Base-by-base conservation (phyloP, 148 eudicot genomes). In the Spergularia bocconei region DNA sequence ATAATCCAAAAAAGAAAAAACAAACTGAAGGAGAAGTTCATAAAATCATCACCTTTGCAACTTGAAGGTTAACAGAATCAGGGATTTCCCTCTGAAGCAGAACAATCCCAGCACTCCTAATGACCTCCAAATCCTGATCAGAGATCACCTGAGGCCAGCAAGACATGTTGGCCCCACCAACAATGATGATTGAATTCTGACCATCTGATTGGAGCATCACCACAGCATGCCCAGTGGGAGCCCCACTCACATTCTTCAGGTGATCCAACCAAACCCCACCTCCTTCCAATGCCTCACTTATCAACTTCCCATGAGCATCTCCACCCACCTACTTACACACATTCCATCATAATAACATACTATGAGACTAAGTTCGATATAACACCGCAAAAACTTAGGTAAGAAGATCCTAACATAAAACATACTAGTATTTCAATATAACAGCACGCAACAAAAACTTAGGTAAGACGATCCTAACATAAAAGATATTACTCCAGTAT, bases 61-160 rank as follows among this genome's bases (percentile, higher is more conserved):
- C 95, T 83, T 88, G 97, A 76, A 91, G 73, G 70, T 93, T 93
- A 48, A 93, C 89, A 75, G 55, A 85, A 90, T 93, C 98, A 59
- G 98, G 98, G 60, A 93, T 93, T 74, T 93, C 98, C 77, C 98
- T 91, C 81, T 93, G 98, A 72, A 93, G 97, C 81, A 93, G 82
- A 78, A 93, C 91, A 86, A 93, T 91, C 73, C 98, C 98, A 82
- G 98, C 98, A 81, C 62, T 85, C 75, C 68, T 84, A 63, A 91
- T 87, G 55, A 84, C 73, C 78, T 86, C 87, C 87, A 91, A 84
- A 75, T 90, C 87, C 71, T 74, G 73, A 76, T 81, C 86, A 60
- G 61, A 55, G 50, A 93, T 44, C 29, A 41, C 62, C 12, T 86
- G 83, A 25, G 92, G 91, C 97, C 98, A 93, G 36, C 89, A 85